A percentile compares a stretch with the other conserved stretches of the same genome.
Evolutionary conservation across 2,329 filamentous ascomycete species (phyloP).

Genomic region (Tolypocladium ophioglossoides): DNA sequence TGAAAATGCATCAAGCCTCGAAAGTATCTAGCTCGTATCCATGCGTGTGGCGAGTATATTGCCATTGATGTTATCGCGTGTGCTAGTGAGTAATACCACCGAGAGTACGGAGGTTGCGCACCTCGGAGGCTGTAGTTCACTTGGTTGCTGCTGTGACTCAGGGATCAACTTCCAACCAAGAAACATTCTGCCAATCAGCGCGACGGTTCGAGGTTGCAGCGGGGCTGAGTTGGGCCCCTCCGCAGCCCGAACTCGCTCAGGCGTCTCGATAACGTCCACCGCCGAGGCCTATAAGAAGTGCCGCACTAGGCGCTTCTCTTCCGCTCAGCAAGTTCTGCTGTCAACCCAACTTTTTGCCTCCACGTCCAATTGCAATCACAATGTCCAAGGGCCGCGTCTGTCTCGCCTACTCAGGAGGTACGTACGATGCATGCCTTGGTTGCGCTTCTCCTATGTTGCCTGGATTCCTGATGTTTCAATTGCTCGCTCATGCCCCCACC

Average conservation of each 20-base stretch:
- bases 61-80: background rate
- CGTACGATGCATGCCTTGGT: background rate
- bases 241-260: background rate
- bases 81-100: background rate
- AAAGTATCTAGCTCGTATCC: too few relatives aligned
- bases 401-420: slow-evolving; percentile 1
- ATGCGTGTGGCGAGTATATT: background rate
- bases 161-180: too few relatives aligned
- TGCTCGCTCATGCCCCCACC: too few relatives aligned
- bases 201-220: background rate
- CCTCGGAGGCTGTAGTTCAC: background rate
- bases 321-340: background rate
- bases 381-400: background rate
- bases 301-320: background rate
- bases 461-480: too few relatives aligned
- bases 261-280: too few relatives aligned
- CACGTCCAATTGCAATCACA: background rate
- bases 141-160: background rate
- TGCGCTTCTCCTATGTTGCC: too few relatives aligned
- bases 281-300: background rate
- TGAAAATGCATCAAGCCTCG: background rate
- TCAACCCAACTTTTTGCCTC: background rate
- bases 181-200: background rate
- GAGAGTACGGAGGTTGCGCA: background rate
- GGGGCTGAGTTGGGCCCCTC: background rate